Conservation (phyloP, 805 yeast genomes). For the Myxozyma lipomycoides region DNA sequence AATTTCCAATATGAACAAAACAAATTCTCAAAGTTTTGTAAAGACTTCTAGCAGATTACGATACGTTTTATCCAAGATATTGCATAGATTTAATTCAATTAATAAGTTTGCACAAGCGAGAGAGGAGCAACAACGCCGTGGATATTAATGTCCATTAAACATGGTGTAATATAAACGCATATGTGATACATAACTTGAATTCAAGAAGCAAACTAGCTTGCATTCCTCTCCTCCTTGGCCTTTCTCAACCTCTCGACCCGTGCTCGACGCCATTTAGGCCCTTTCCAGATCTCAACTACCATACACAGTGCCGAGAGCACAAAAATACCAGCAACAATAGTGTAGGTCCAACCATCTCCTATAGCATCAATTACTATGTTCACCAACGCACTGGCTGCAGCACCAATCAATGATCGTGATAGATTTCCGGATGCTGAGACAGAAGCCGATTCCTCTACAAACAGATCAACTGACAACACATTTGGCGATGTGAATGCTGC, state of each 20-base stretch:
- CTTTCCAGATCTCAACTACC: conserved; percentile 3
- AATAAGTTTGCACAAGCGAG: no score
- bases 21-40: no score
- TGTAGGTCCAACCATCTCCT: conserved; percentile 72
- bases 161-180: no score
- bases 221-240: conserved; percentile 1
- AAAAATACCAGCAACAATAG: conserved; percentile 57
- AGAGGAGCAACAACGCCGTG: no score
- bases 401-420: conserved; percentile 67
- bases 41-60: no score
- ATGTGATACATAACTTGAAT: no score
- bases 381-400: conserved; percentile 64
- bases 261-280: background rate
- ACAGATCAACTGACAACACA: conserved; percentile 69
- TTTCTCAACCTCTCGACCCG: background rate
- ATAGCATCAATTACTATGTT: conserved; percentile 54
- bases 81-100: no score
- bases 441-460: conserved; percentile 65
- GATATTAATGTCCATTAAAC: no score
- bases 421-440: conserved; percentile 71
- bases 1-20: no score
- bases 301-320: conserved; percentile 1
- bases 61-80: no score
- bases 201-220: no score
- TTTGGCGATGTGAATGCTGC: conserved; percentile 41